Evolutionary conservation across 257 asterid genomes (phyloP).

Genomic region (Solanum raphanifolium): DNA sequence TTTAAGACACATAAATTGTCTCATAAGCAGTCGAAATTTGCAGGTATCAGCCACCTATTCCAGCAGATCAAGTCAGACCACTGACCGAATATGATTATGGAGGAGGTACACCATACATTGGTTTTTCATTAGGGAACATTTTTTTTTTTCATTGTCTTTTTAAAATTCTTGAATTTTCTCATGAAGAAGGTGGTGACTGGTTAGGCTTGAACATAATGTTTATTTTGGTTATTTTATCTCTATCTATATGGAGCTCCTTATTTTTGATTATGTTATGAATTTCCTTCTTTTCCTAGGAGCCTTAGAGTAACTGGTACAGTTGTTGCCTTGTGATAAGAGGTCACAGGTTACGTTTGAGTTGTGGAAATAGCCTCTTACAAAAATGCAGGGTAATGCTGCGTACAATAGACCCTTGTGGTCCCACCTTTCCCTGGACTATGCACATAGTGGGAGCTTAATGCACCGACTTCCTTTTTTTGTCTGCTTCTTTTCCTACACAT

Average conservation of each 20-base stretch:
- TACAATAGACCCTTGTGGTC: background rate
- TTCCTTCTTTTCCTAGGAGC: background rate
- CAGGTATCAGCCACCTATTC: slow-evolving; percentile 12
- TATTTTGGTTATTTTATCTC: background rate
- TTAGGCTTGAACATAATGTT: background rate
- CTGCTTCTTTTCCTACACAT: background rate
- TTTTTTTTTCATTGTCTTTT: background rate
- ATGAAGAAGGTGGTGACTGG: background rate
- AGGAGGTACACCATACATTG: background rate
- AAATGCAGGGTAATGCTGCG: background rate
- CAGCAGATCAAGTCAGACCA: slow-evolving; percentile 9
- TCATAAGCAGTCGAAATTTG: background rate
- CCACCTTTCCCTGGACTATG: background rate
- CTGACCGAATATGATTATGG: background rate
- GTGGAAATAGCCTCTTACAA: background rate
- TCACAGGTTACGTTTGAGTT: background rate
- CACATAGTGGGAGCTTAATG: background rate
- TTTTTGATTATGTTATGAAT: background rate
- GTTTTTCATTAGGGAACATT: background rate
- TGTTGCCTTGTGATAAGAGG: background rate
- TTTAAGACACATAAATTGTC: background rate
- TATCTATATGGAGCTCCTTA: background rate
- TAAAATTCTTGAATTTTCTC: background rate
- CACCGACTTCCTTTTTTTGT: background rate
- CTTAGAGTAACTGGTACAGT: background rate